Base-by-base conservation (phyloP, 352 stramenopile genomes). In the Phytophthora aleatoria region DNA sequence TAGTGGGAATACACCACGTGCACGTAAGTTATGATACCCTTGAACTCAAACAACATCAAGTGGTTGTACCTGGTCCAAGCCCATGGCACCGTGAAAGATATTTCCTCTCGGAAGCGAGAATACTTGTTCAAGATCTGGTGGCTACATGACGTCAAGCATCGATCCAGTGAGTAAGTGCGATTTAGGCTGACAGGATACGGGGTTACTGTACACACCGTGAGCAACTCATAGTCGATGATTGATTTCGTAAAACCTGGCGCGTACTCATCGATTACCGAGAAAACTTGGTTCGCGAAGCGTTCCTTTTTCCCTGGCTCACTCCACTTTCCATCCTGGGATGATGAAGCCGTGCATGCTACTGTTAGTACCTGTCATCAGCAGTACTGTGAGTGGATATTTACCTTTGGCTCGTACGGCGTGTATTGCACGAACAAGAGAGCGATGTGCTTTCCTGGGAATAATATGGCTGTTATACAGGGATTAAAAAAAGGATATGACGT, bases 361-460 rank as follows among this genome's bases (percentile, higher is more conserved):
- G 7, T 69, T 44, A 50, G 33, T 27, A 38, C 44, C 12, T 33
- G 9, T 2, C 8, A 43, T 2, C 7, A 38, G 26, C 2, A 5
- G 50, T 35, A 3, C 20, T 20, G 1, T 15, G 28, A 41, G 7
- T 33, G 48, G 41, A 50, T 5, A 27, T 9, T 50, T 58, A 89
- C 86, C 71, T 92, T 91, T 39, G 86, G 87, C 33, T 86, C 59
- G 39, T 97, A 97, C 1, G 91, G 91, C 3, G 91, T 96, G 63
- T 97, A 97, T 71, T 97, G 91, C 10, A 96, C 85, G 59, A 97
- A 97, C 2, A 97, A 72, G 9, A 96, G 64, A 38, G 86, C 89
- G n/a, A 97, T 81, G 41, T 97, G 91, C 31, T 97, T 91, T 15
- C 90, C 91, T 88, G 56, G 15, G 24, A 13, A 28, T 9, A 16